Conservation (phyloP, 2,329 filamentous ascomycete species). For the Byssothecium circinans region DNA sequence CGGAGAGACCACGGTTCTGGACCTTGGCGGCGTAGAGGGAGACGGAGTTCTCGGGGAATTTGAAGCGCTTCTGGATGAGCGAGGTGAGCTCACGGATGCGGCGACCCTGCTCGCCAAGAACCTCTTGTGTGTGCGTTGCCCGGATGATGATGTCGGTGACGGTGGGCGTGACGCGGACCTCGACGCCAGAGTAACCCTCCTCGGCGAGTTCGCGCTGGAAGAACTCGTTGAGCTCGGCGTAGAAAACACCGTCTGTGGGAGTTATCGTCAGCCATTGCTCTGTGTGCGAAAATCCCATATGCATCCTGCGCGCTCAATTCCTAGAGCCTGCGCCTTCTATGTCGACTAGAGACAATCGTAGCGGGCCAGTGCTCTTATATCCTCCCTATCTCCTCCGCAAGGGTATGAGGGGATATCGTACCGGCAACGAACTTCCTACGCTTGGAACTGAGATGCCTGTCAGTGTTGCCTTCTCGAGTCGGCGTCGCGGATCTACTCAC, state of each 20-base stretch:
- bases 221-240: slow-evolving; percentile 99
- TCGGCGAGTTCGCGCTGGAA: slow-evolving; percentile 99
- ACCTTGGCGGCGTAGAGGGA: slow-evolving; percentile 99
- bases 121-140: slow-evolving; percentile 99
- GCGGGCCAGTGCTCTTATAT: slow-evolving; percentile 56
- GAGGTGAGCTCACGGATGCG: slow-evolving; percentile 99
- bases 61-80: slow-evolving; percentile 99
- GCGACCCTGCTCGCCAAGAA: slow-evolving; percentile 99
- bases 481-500: slow-evolving; percentile 31
- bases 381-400: slow-evolving; percentile 7
- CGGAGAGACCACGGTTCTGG: slow-evolving; percentile 99
- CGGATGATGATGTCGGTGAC: slow-evolving; percentile 99
- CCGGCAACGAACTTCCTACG: slow-evolving; percentile 69
- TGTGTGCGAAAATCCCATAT: slow-evolving; percentile 18
- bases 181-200: slow-evolving; percentile 99
- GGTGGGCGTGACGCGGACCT: slow-evolving; percentile 99
- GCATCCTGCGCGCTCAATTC: slow-evolving; percentile 10
- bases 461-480: slow-evolving; percentile 20
- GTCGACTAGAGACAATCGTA: slow-evolving; percentile 3
- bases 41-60: slow-evolving; percentile 99
- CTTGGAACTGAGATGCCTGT: slow-evolving; percentile 68
- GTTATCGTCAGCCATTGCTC: slow-evolving; percentile 25
- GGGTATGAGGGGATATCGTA: slow-evolving; percentile 35
- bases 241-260: slow-evolving; percentile 90
- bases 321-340: slow-evolving; percentile 9